Percentiles rank a stretch among this genome's conserved stretches.
Evolutionary conservation across 2,329 filamentous ascomycete genomes (phyloP).

Genomic region (Fusarium buharicum): DNA sequence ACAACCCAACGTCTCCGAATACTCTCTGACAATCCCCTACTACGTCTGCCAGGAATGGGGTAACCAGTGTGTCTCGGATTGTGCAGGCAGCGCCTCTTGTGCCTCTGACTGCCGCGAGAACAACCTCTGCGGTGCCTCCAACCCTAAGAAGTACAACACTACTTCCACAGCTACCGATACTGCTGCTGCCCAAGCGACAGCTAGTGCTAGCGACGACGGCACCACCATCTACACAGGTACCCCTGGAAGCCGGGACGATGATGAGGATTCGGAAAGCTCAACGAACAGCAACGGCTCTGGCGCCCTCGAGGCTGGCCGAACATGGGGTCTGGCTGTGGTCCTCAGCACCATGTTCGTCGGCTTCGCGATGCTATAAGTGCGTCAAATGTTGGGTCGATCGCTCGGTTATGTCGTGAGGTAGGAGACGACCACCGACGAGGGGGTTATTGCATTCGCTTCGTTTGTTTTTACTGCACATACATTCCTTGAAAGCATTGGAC

Average conservation of each 20-base stretch:
- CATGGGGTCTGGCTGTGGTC: constrained; percentile 53
- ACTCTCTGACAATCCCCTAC: constrained; percentile 81
- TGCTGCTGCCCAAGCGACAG: constrained; percentile 54
- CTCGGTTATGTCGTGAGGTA: background rate
- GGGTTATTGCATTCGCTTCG: constrained; percentile 26
- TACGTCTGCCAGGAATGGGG: constrained; percentile 79
- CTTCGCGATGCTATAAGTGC: constrained; percentile 53
- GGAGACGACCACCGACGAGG: background rate
- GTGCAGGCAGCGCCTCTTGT: constrained; percentile 67
- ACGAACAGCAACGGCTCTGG: constrained; percentile 43
- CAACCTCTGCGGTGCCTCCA: constrained; percentile 77
- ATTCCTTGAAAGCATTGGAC: constrained; percentile 43
- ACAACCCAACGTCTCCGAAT: constrained; percentile 78
- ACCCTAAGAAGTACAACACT: constrained; percentile 69
- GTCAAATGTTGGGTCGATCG: background rate
- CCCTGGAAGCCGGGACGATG: constrained; percentile 21
- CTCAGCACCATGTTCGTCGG: constrained; percentile 54
- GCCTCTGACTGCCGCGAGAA: constrained; percentile 69
- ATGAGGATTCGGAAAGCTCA: constrained; percentile 22
- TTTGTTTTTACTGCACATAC: constrained; percentile 37
- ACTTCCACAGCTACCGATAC: constrained; percentile 55
- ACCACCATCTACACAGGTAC: constrained; percentile 51
- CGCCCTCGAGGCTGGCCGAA: constrained; percentile 50
- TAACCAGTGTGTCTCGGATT: constrained; percentile 71
- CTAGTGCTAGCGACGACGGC: constrained; percentile 48